Conservation (phyloP, 768 basidiomycete species). For the Daedaleopsis sinensis region DNA sequence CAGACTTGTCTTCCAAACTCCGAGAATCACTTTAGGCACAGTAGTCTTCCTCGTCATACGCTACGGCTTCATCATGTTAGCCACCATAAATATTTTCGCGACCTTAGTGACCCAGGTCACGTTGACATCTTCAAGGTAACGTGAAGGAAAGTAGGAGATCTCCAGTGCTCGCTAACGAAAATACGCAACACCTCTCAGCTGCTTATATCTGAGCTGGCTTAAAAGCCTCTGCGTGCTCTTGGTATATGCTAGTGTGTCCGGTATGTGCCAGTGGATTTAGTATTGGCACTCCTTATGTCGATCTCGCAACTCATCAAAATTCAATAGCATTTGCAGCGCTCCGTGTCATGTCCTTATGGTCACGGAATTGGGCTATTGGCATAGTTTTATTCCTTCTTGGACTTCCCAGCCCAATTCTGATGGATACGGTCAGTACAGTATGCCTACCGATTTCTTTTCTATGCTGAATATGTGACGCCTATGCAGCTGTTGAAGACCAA, state of each 20-base stretch:
- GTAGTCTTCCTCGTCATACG: background rate
- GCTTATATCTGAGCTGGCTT: too few relatives aligned
- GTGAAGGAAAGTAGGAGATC: background rate
- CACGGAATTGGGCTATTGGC: background rate
- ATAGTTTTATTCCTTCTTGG: background rate
- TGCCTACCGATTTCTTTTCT: too few relatives aligned
- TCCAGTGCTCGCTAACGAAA: too few relatives aligned
- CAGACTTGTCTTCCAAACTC: background rate
- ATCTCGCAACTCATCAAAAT: background rate
- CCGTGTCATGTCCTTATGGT: slow-evolving; percentile 6
- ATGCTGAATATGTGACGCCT: too few relatives aligned
- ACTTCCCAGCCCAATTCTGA: background rate
- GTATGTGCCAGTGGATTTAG: background rate
- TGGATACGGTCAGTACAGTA: too few relatives aligned
- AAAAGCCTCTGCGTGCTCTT: background rate
- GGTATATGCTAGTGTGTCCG: background rate
- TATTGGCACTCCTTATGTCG: background rate
- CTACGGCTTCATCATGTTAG: background rate
- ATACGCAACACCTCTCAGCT: too few relatives aligned
- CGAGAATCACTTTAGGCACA: background rate
- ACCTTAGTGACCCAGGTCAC: background rate
- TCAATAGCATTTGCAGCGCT: slow-evolving; percentile 1
- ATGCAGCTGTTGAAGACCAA: too few relatives aligned
- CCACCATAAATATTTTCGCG: background rate
- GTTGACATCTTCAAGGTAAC: too few relatives aligned